phyloP scores from a whole-genome alignment of 331 rosid genomes.

The Acacia pycnantha region DNA sequence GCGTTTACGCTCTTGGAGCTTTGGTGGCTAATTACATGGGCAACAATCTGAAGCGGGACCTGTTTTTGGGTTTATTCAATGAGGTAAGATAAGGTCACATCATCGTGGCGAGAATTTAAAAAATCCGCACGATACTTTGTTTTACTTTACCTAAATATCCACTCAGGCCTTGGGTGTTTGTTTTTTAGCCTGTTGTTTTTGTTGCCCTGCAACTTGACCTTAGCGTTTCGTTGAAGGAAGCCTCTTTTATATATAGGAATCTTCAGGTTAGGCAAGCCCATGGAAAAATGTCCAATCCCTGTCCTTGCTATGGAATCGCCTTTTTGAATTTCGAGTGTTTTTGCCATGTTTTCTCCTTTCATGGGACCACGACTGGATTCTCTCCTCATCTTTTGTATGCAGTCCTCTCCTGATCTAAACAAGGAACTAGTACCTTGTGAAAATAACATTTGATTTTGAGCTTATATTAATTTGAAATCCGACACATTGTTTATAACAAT shows the following conservation, averaged over 20 bases:
- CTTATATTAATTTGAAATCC: background rate
- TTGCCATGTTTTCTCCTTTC: background rate
- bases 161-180: background rate
- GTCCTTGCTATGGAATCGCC: background rate
- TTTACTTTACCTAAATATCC: background rate
- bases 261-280: background rate
- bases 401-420: background rate
- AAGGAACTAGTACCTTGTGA: background rate
- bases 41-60: slow-evolving; percentile 57
- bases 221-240: background rate
- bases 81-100: slow-evolving; percentile 44
- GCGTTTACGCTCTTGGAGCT: slow-evolving; percentile 73
- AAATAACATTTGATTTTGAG: background rate
- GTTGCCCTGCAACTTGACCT: slow-evolving; percentile 3
- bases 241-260: background rate
- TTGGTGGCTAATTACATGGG: slow-evolving; percentile 70
- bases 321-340: background rate
- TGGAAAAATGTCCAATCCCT: background rate
- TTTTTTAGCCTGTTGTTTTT: background rate
- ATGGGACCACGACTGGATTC: background rate
- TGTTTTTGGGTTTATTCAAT: slow-evolving; percentile 61
- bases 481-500: background rate
- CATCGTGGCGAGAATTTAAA: background rate
- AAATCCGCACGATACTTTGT: background rate
- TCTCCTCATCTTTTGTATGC: background rate